A percentile compares a stretch with the other conserved stretches of the same genome.
Evolutionary conservation across 208 protist genomes (phyloP).

Genomic region (Naegleria fowleri): DNA sequence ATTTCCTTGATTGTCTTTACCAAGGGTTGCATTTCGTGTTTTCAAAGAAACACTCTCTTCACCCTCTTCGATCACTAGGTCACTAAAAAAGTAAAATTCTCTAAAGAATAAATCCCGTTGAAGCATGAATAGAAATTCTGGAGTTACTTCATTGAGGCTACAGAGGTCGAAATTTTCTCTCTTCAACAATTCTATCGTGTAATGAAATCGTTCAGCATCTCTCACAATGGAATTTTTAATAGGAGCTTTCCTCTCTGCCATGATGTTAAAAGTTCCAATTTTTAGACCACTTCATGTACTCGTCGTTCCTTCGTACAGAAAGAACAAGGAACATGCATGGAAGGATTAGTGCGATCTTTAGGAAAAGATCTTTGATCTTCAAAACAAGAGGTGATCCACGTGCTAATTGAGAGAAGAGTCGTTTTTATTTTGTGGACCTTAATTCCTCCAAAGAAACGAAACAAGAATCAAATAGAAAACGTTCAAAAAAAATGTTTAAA

Average conservation of each 20-base stretch:
- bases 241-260: not conserved
- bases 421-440: too few relatives aligned
- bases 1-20: not conserved
- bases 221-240: not conserved
- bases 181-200: not conserved
- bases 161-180: not conserved
- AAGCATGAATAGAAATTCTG: not conserved
- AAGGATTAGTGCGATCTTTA: too few relatives aligned
- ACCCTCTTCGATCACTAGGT: not conserved
- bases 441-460: too few relatives aligned
- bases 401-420: too few relatives aligned
- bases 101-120: not conserved
- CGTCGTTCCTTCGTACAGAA: too few relatives aligned
- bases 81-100: not conserved
- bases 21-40: not conserved
- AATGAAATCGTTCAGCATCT: not conserved
- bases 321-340: too few relatives aligned
- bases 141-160: not conserved
- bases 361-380: too few relatives aligned
- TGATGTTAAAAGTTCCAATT: not conserved
- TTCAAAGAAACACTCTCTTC: not conserved
- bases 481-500: too few relatives aligned
- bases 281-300: too few relatives aligned
- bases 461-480: too few relatives aligned
- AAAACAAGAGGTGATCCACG: too few relatives aligned